A percentile compares a stretch with the other conserved stretches of the same genome.
These are phyloP conservation scores for Thyridium curvatum DNA, from an alignment of 2,329 filamentous ascomycete genomes.

Conservation along the genomic window DNA sequence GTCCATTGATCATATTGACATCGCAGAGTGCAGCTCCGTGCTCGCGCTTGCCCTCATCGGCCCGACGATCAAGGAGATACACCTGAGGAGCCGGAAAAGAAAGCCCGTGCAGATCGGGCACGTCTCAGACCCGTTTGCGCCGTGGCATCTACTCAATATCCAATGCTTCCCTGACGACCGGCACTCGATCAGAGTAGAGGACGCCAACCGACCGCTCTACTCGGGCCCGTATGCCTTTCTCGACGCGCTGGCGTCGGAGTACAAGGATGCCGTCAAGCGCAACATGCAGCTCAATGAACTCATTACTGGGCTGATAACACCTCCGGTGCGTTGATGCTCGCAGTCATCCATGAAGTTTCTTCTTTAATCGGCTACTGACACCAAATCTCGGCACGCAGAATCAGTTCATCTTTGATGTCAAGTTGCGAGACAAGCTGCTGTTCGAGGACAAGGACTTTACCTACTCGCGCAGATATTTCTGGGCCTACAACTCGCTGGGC, in stretches of 20 bases:
- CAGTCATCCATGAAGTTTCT: neutral
- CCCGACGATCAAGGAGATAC: constrained; percentile 39
- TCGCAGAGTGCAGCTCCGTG: constrained; percentile 53
- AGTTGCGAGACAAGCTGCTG: constrained; percentile 48
- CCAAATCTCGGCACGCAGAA: constrained; percentile 17
- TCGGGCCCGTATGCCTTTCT: constrained; percentile 59
- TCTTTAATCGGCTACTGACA: neutral
- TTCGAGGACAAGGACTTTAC: constrained; percentile 57
- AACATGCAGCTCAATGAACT: constrained; percentile 50
- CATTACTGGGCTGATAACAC: constrained; percentile 53
- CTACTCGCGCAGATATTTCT: constrained; percentile 56
- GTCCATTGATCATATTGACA: constrained; percentile 45
- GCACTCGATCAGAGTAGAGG: constrained; percentile 47
- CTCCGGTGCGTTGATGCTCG: constrained; percentile 30
- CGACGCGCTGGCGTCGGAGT: constrained; percentile 51
- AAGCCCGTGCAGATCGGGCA: constrained; percentile 39
- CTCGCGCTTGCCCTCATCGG: constrained; percentile 53
- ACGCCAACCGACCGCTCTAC: constrained; percentile 47
- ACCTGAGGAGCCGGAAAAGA: constrained; percentile 41
- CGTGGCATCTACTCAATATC: constrained; percentile 54
- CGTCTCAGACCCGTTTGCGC: constrained; percentile 51
- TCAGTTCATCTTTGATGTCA: constrained; percentile 52
- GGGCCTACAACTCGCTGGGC: constrained; percentile 54
- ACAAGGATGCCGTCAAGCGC: constrained; percentile 52
- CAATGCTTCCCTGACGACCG: constrained; percentile 55